phyloP scores from a whole-genome alignment of 176 grass and related monocot species.

The Alopecurus myosuroides region DNA sequence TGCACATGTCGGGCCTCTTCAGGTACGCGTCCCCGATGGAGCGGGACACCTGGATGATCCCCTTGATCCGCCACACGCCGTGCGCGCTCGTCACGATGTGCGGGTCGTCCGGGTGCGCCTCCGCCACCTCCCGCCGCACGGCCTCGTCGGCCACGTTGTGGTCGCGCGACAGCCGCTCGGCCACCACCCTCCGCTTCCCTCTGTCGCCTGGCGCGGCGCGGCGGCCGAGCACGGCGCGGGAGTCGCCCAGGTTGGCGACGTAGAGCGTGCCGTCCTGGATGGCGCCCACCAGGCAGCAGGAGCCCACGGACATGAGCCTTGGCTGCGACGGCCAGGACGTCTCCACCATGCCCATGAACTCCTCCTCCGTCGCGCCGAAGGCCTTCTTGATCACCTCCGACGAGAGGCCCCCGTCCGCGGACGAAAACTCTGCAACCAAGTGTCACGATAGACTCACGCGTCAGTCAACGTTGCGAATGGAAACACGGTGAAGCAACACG shows the following conservation, averaged over 20 bases:
- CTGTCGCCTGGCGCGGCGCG: not conserved
- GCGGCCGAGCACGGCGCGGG: slow-evolving; percentile 49
- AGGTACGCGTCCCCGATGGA: slow-evolving; percentile 58
- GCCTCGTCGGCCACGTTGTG: slow-evolving; percentile 70
- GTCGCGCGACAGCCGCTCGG: slow-evolving; percentile 61
- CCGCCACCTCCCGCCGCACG: slow-evolving; percentile 42
- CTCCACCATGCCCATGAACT: slow-evolving; percentile 40
- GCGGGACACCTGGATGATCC: slow-evolving; percentile 60
- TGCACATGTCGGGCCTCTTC: slow-evolving; percentile 40
- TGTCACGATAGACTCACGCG: too few relatives aligned
- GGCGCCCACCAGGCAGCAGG: slow-evolving; percentile 58
- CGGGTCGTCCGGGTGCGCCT: slow-evolving; percentile 54
- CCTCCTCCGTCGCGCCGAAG: slow-evolving; percentile 53
- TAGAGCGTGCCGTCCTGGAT: slow-evolving; percentile 33
- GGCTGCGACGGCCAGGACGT: slow-evolving; percentile 33
- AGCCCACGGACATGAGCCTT: slow-evolving; percentile 43
- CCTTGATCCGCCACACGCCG: slow-evolving; percentile 81
- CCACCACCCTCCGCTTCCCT: slow-evolving; percentile 2
- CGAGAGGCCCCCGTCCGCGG: slow-evolving; percentile 23
- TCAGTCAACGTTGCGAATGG: not conserved
- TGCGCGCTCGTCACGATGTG: slow-evolving; percentile 58
- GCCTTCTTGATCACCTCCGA: slow-evolving; percentile 42
- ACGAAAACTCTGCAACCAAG: not conserved
- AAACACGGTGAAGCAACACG: not conserved
- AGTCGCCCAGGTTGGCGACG: slow-evolving; percentile 59